phyloP scores from a whole-genome alignment of 2,329 filamentous ascomycete species.

The Fonsecaea monophora region DNA sequence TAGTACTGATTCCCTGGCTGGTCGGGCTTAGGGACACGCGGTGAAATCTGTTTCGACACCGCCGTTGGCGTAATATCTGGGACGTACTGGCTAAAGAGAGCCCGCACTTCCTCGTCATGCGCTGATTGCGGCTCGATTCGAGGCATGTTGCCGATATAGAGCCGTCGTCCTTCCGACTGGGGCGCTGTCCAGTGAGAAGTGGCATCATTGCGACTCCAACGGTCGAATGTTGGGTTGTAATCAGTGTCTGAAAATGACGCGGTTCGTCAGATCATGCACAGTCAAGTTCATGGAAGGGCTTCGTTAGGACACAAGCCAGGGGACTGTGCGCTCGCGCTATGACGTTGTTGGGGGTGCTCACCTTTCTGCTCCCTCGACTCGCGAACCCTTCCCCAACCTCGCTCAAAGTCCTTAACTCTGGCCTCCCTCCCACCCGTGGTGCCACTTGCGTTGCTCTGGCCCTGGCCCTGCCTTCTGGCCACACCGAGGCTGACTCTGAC shows the following conservation, averaged over 20 bases:
- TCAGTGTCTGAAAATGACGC: slow-evolving; percentile 21
- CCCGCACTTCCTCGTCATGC: slow-evolving; percentile 51
- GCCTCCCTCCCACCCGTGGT: slow-evolving; percentile 22
- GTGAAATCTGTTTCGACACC: slow-evolving; percentile 63
- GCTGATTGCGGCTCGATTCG: slow-evolving; percentile 51
- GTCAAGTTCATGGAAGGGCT: neutral
- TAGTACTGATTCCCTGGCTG: slow-evolving; percentile 66
- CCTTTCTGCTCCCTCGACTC: slow-evolving; percentile 32
- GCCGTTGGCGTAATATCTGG: slow-evolving; percentile 53
- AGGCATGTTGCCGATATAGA: slow-evolving; percentile 58
- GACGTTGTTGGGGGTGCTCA: slow-evolving; percentile 9
- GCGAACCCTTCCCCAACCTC: slow-evolving; percentile 20
- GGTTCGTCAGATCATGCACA: neutral
- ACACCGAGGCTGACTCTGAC: slow-evolving; percentile 71
- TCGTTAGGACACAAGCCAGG: neutral
- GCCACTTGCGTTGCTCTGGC: slow-evolving; percentile 11
- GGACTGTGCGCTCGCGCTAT: neutral
- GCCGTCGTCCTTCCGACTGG: slow-evolving; percentile 48
- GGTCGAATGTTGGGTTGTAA: slow-evolving; percentile 46
- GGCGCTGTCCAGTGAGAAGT: slow-evolving; percentile 42
- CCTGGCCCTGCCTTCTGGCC: slow-evolving; percentile 44
- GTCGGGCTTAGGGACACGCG: slow-evolving; percentile 59
- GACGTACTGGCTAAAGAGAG: slow-evolving; percentile 48
- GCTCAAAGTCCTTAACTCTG: slow-evolving; percentile 31
- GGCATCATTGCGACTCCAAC: slow-evolving; percentile 53